These are phyloP conservation scores for Citrus glauca DNA, from an alignment of 345 rosid species.

Conservation along the genomic window DNA sequence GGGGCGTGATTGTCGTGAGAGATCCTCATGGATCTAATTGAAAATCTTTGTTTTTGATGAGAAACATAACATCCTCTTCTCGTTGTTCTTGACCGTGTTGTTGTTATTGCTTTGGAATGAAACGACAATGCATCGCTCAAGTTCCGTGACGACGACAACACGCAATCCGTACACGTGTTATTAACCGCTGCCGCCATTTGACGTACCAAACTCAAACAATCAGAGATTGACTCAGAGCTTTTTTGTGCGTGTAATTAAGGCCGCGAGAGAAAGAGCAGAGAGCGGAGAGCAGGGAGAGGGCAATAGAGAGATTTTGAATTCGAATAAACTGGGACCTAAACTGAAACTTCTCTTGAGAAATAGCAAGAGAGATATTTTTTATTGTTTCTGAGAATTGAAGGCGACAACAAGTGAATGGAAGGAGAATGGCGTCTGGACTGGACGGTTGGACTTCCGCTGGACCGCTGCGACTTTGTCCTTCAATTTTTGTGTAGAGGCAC, in stretches of 20 bases:
- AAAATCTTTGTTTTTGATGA: conserved; percentile 21
- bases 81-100: neutral
- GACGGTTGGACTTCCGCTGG: neutral
- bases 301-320: no score
- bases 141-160: conserved; percentile 38
- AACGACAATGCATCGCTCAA: conserved; percentile 21
- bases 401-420: no score
- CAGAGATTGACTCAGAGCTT: neutral
- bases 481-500: no score
- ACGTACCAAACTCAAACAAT: neutral
- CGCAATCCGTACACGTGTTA: conserved; percentile 29
- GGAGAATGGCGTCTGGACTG: neutral
- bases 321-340: no score
- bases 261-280: no score
- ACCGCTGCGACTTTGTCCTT: no score
- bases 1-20: conserved; percentile 17
- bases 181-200: conserved; percentile 28
- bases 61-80: conserved; percentile 7
- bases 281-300: no score
- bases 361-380: no score
- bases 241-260: neutral
- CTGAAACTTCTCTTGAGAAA: no score
- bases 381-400: no score
- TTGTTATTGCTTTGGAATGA: conserved; percentile 2
- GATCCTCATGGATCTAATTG: conserved; percentile 41